Evolutionary conservation across 2,329 filamentous ascomycete genomes (phyloP), one percentile per base, ranked within the genome.

Genomic region (Trichoderma semiorbis): DNA sequence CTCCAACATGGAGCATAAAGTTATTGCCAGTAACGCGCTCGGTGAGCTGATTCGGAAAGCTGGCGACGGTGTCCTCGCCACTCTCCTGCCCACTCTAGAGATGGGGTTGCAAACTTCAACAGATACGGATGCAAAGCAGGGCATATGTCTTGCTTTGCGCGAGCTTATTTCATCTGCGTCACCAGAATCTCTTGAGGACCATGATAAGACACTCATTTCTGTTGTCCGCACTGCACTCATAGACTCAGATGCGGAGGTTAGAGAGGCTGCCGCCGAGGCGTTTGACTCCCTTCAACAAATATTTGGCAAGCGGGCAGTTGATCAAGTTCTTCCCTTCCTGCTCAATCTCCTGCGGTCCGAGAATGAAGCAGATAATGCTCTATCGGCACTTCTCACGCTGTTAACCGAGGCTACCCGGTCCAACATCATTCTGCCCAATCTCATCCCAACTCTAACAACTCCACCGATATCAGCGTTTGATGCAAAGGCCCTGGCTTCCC

Each of bases 1-100:
- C 80, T 92, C 95, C 60, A 98, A 98, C 79, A 95, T 97, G 91
- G 96, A 99, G 81, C 96, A 99, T 82, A 98, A 98, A 85, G 92
- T 97, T 76, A 99, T 99, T 85, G 96, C 97, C 75, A 95, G 95
- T 80, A 98, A 98, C 81, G 94, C 96, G 63, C 87, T 99, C 70
- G 96, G 96, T 78, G 96, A 99, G 80, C 90, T 99, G 75, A 98
- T 99, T 78, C 92, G 96, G 78, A 98, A 97, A 83, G 95, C 96
- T 78, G 96, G 97, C 73, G 96, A 99, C 80, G 92, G 94, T 70
- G 95, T 99, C 71, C 86, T 99, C 74, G 90, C 94, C 28, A 97
- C 90, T 57, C 84, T 99, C 73, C 84, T 99, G 73, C 96, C 96
- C 34, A 97, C 95, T 39, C 89, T 99, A 63, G 95, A 98, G 80